Conservation (phyloP, 345 rosid genomes). For the Noccaea caerulescens region DNA sequence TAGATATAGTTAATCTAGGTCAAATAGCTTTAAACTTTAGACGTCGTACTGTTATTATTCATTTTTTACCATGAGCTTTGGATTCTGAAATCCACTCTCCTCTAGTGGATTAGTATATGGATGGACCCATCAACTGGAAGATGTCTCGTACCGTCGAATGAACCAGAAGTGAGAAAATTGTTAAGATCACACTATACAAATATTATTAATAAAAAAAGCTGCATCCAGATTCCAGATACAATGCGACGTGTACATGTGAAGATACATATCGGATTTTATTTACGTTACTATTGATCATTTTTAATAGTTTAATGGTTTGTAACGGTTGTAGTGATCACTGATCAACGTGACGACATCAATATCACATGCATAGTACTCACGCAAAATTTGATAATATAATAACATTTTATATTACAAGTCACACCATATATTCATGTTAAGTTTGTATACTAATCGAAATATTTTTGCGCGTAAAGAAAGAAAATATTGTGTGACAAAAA, state of each 20-base stretch:
- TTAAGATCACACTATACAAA: neutral
- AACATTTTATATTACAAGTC: neutral
- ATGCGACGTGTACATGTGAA: neutral
- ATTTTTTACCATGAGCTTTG: constrained; percentile 25
- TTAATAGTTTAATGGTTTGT: neutral
- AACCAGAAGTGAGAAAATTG: constrained; percentile 15
- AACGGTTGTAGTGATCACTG: constrained; percentile 17
- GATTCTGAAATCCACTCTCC: constrained; percentile 46
- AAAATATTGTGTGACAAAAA: no score
- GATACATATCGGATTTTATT: neutral
- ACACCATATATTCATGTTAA: constrained; percentile 3
- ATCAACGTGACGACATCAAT: constrained; percentile 33
- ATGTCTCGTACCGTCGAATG: constrained; percentile 38
- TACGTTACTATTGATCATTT: constrained; percentile 22
- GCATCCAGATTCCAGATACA: neutral
- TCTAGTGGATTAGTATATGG: constrained; percentile 40
- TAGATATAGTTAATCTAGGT: constrained; percentile 17
- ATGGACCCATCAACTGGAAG: constrained; percentile 41
- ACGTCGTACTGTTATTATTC: constrained; percentile 3
- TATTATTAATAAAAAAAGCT: no score
- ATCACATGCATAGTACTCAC: constrained; percentile 34
- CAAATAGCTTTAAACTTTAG: constrained; percentile 5
- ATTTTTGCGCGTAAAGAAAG: neutral
- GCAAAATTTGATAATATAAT: neutral
- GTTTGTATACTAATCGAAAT: neutral